These are phyloP conservation scores for Kwoniella bestiolae DNA, from an alignment of 768 basidiomycete genomes.

Conservation along the genomic window DNA sequence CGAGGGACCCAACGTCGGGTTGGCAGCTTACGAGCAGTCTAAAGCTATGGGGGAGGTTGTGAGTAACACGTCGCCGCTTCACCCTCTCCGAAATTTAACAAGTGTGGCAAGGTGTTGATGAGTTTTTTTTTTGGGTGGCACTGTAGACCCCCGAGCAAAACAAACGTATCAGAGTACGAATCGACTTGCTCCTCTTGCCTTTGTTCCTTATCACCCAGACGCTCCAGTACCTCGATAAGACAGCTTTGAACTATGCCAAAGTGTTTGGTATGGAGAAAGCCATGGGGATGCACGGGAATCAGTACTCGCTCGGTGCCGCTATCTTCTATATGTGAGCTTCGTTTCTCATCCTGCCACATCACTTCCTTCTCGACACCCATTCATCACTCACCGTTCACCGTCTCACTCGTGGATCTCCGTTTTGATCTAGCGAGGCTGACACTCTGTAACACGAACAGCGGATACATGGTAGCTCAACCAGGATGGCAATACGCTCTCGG, in stretches of 20 bases:
- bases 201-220: constrained; percentile 56
- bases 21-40: constrained; percentile 49
- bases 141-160: constrained; percentile 51
- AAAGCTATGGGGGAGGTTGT: constrained; percentile 51
- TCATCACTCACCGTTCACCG: not conserved
- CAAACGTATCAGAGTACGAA: constrained; percentile 43
- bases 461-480: constrained; percentile 52
- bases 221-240: constrained; percentile 51
- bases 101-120: too few relatives aligned
- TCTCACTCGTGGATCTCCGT: too few relatives aligned
- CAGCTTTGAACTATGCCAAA: constrained; percentile 54
- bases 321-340: constrained; percentile 39
- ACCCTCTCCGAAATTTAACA: not conserved
- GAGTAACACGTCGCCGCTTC: constrained; percentile 27
- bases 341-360: not conserved
- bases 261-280: constrained; percentile 56
- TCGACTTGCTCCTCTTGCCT: constrained; percentile 55
- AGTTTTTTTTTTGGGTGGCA: not conserved
- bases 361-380: too few relatives aligned
- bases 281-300: constrained; percentile 48
- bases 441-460: too few relatives aligned
- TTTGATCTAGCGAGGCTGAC: too few relatives aligned
- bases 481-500: constrained; percentile 52
- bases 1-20: constrained; percentile 48
- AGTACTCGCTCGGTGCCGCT: constrained; percentile 44